Evolutionary conservation across 352 stramenopile genomes (phyloP).

Genomic region (Pythium pyrilobum): DNA sequence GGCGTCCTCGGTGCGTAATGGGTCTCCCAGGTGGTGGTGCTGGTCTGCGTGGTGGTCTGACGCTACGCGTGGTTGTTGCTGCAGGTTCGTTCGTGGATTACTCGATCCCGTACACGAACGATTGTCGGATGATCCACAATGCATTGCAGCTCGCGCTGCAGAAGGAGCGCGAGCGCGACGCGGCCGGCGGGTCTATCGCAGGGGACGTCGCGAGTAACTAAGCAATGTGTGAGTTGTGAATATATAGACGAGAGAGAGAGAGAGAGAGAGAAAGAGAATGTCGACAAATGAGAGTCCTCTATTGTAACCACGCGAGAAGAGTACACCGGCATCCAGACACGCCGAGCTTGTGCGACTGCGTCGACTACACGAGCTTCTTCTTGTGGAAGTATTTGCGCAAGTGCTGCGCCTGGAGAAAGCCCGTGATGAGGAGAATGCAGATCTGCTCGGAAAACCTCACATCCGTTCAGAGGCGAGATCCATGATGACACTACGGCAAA

Average conservation of each 20-base stretch:
- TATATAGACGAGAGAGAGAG: too few relatives aligned
- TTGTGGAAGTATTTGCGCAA: slow-evolving; percentile 79
- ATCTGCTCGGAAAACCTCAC: too few relatives aligned
- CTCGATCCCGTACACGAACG: slow-evolving; percentile 75
- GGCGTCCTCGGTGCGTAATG: slow-evolving; percentile 72
- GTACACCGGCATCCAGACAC: not conserved
- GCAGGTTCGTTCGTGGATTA: slow-evolving; percentile 83
- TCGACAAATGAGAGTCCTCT: not conserved
- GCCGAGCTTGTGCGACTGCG: too few relatives aligned
- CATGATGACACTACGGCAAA: not conserved
- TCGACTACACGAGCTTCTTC: slow-evolving; percentile 76
- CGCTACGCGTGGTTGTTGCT: not conserved
- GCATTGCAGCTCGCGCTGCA: slow-evolving; percentile 65
- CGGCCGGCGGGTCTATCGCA: slow-evolving; percentile 1
- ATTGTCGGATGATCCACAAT: slow-evolving; percentile 79
- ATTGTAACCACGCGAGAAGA: too few relatives aligned
- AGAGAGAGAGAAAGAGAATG: too few relatives aligned
- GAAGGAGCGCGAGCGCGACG: slow-evolving; percentile 46
- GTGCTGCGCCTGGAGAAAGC: slow-evolving; percentile 76
- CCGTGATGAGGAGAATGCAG: slow-evolving; percentile 53
- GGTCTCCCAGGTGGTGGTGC: too few relatives aligned
- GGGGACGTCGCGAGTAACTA: too few relatives aligned
- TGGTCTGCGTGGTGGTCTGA: not conserved
- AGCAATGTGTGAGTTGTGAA: too few relatives aligned
- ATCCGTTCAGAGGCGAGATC: not conserved